Evolutionary conservation across 495 filamentous ascomycete genomes (phyloP).

Genomic region (Xylaria nigripes): DNA sequence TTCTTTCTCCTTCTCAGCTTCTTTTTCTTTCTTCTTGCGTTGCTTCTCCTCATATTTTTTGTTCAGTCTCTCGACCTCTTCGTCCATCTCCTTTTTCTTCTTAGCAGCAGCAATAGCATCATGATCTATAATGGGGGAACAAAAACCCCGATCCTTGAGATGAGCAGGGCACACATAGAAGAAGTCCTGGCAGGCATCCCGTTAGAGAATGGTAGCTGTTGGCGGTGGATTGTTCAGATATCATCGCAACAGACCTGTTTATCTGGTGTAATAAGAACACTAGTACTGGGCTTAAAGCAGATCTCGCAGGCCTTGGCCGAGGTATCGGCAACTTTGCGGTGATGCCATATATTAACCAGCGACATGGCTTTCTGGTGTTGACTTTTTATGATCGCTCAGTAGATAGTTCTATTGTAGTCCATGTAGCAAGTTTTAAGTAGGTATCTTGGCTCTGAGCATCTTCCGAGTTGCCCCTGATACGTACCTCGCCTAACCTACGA

Average conservation of each 20-base stretch:
- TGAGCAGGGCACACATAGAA: constrained; percentile 86
- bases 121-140: constrained; percentile 68
- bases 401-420: background rate
- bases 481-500: background rate
- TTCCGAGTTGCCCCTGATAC: too few species aligned
- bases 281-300: constrained; percentile 81
- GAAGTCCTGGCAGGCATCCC: constrained; percentile 57
- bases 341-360: constrained; percentile 75
- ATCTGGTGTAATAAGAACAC: constrained; percentile 81
- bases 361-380: constrained; percentile 28
- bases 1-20: constrained; percentile 37
- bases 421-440: too few species aligned
- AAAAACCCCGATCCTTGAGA: constrained; percentile 76
- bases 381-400: background rate
- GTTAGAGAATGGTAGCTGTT: constrained; percentile 14
- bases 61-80: constrained; percentile 65
- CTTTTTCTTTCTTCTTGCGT: constrained; percentile 55
- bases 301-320: constrained; percentile 76
- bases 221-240: background rate
- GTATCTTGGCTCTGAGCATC: too few species aligned
- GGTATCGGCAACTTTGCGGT: constrained; percentile 81
- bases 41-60: constrained; percentile 71
- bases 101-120: constrained; percentile 64
- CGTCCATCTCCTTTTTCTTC: constrained; percentile 61
- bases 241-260: constrained; percentile 58